Base-by-base conservation (phyloP, 805 yeast genomes). In the Ogataea sp. region DNA sequence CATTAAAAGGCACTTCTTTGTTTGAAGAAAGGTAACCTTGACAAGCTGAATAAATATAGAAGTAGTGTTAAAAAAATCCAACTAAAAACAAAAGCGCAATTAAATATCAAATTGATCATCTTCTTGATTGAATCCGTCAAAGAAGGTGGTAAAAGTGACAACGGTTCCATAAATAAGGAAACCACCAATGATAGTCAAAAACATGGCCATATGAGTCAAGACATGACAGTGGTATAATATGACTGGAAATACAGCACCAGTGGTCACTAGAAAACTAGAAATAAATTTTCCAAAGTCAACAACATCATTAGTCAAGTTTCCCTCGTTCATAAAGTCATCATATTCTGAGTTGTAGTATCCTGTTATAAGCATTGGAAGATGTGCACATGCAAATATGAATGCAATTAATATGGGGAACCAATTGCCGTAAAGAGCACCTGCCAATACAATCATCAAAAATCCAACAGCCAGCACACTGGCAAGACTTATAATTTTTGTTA, bases 341-440 rank as follows among this genome's bases (percentile, higher is more conserved):
- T 57, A 56, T 21, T 57, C 56, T 20, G 52, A 39, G n/a, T 67
- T 65, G 43, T 65, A 62, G 44, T 64, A 60, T 27, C 70, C 64
- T 43, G 80, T 75, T 7, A 81, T 46, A 9, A 81, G 69, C 43
- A 81, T 79, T 4, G 94, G 94, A 28, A 82, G 40, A 28, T 88
- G 89, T 3, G 93, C 89, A 31, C 79, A 43, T 30, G 77, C 66
- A 56, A 82, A 82, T 46, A 83, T 66, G 15, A 78, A 38, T 4
- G 64, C 77, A 23, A 83, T 86, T 29, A 81, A 71, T 42, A 90
- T 70, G 28, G 98, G 97, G 52, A 82, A 78, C 94, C 96, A 93
- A 59, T 87, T 88, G 36, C 85, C 83, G 64, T 77, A 86, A 11
- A 93, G 68, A 2, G 93, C 90, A 38, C 95, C 88, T 34, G 96